Evolutionary conservation across 2,329 filamentous ascomycete genomes (phyloP), one percentile per base, ranked within the genome.

Genomic region (Aureobasidium melanogenum): DNA sequence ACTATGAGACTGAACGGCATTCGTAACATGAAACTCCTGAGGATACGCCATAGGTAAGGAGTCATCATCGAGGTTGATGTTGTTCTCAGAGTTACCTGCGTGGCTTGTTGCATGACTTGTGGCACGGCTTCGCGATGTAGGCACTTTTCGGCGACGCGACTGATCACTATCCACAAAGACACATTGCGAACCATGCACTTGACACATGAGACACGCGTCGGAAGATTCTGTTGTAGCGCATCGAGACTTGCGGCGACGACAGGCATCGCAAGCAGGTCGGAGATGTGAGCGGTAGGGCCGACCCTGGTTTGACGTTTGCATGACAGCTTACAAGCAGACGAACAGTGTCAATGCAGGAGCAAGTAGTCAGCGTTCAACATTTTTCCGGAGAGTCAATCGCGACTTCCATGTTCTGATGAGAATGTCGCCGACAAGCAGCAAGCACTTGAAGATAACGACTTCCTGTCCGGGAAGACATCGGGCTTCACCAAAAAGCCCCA

Each of bases 251-350:
- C 75, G 70, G 22, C 70, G 72, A 15, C 74, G 70, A 66, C 74
- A 76, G 61, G 71, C 66, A 38, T 69, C 71, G 65, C 74, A 76
- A 30, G 75, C 75, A 17, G 74, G 74, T 19, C 75, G 69, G 63
- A 72, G 73, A 64, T 76, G 74, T 28, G 74, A 76, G 44, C 75
- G 73, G 63, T 76, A 76, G n/a, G 74, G 74, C 63, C 75, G 50
- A 47, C 55, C 55, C 22, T 41, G 30, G 14, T 52, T 52, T n/a
- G 48, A 28, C 7, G 48, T 38, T 39, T 52, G 48, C 48, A 52
- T 52, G 34, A 39, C 34, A 15, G 47, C 30, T 50, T 30, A 8
- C 28, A 30, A 30, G 28, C 28, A 30, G 28, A 30, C 8, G 2
- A 30, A 5, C 8, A 30, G 28, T 5, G 8, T 5, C 28, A 30